Base-by-base conservation (phyloP, 83 land plant species). In the Thuja plicata region DNA sequence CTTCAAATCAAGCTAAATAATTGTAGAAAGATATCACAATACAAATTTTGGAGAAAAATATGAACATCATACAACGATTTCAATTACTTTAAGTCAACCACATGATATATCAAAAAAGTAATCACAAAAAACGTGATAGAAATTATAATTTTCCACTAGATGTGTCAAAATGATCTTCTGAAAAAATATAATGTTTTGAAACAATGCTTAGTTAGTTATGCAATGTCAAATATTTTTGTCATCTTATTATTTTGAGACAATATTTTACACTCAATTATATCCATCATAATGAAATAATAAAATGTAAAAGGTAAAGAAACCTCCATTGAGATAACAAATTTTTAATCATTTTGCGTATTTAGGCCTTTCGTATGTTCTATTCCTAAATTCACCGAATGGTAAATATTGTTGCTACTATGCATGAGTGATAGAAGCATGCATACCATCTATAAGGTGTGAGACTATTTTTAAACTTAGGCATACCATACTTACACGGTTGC, bases 401-500 rank as follows among this genome's bases (percentile, higher is more conserved):
- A 73, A 73, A 73, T 11, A 73, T n/a, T 73, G 32, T 37, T 73
- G 48, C 35, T 50, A 88, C 40, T 38, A n/a, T 21, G 24, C 80
- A 52, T 86, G 87, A 1, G 93, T 93, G 30, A 97, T 97, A 50
- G 97, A 96, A 34, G 96, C 96, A 91, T 97, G 96, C 8, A 97
- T 97, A 9, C 95, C 99, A 90, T 97, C 97, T 13, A 96, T 96
- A 90, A 97, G 95, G 66, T 96, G 95, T 27, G 97, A 95, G 17
- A 97, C 97, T 34, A 95, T 95, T 87, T 46, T 94, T 3, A 96
- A 92, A 87, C 97, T 96, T 90, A 97, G 86, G 40, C 97, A 97
- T 11, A 96, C 99, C 99, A 97, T 96, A 92, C 97, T 97, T 45
- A 97, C 96, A 81, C 99, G 89, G 92, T 97, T 97, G 98, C 87